Base-by-base conservation (phyloP, 257 asterid species). In the Solanum raphanifolium region DNA sequence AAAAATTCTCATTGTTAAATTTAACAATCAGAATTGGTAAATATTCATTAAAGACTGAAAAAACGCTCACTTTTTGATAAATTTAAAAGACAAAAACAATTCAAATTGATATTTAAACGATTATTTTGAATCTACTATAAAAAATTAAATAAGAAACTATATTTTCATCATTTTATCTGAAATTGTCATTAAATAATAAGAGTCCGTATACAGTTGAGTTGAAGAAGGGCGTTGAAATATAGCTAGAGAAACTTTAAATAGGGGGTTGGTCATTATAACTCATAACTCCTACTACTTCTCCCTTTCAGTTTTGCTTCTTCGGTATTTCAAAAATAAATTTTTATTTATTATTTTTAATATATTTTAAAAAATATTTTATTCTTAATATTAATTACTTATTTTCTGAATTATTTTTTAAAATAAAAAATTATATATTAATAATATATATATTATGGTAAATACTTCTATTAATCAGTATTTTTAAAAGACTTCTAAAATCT, bases 201-300 rank as follows among this genome's bases (percentile, higher is more conserved):
- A 88, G 90, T 55, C 73, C 90, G 92, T 65, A 83, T 60, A 85
- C 91, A 89, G 94, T 89, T 87, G 94, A 89, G 88, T 62, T n/a
- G 71, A 69, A 84, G 86, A 74, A 48, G 83, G 32, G 89, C 85
- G 55, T 69, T 87, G 91, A 90, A 91, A 62, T 62, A 62, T 89
- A 89, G 88, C 89, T 74, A 41, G 46, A 71, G 39, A 86, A 84
- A 90, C 87, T 91, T 93, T 90, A 92, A 89, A 89, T 9, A 76
- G 29, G 69, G 39, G 69, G 43, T 10, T 48, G 86, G 90, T 87
- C 84, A 86, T 88, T 87, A 87, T 91, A 87, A 88, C 88, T 91
- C 91, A 87, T 73, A 62, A 89, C 90, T 87, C 91, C 92, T 31
- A 85, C 71, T 23, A 21, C 11, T 58, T 7, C 5, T 1, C 12